Conservation (phyloP, 208 protist species). For the Acanthamoeba triangularis region DNA sequence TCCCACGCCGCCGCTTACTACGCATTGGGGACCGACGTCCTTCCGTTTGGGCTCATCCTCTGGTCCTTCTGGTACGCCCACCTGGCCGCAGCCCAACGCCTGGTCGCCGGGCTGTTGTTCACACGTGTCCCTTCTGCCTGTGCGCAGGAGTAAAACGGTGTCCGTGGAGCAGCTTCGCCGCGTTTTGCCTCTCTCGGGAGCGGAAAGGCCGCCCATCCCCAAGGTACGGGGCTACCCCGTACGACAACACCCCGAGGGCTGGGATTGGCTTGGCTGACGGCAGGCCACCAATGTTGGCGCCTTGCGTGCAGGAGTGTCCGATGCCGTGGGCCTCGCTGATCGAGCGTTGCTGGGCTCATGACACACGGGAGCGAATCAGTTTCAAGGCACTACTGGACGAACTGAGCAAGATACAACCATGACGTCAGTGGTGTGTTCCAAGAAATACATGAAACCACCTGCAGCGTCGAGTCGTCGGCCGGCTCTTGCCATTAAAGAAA, state of each 20-base stretch:
- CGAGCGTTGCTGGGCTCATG: slow-evolving; percentile 6
- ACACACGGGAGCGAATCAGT: not conserved
- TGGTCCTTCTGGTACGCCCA: slow-evolving; percentile 3
- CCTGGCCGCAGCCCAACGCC: no score
- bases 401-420: not conserved
- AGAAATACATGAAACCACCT: no score
- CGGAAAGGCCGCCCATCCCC: not conserved
- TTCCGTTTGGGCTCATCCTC: slow-evolving; percentile 28
- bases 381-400: not conserved
- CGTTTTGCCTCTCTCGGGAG: not conserved
- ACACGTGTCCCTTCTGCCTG: not conserved
- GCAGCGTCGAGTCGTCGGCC: no score
- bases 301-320: not conserved
- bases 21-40: not conserved
- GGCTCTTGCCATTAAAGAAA: no score
- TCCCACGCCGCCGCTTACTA: not conserved
- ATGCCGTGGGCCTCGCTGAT: not conserved
- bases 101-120: no score
- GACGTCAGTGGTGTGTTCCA: not conserved
- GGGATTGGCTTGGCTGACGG: not conserved
- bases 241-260: not conserved
- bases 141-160: not conserved
- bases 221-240: not conserved
- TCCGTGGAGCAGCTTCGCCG: not conserved
- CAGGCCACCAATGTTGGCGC: not conserved